These are phyloP conservation scores for Gnomoniopsis smithogilvyi DNA, from an alignment of 2,329 filamentous ascomycete genomes.

Conservation along the genomic window DNA sequence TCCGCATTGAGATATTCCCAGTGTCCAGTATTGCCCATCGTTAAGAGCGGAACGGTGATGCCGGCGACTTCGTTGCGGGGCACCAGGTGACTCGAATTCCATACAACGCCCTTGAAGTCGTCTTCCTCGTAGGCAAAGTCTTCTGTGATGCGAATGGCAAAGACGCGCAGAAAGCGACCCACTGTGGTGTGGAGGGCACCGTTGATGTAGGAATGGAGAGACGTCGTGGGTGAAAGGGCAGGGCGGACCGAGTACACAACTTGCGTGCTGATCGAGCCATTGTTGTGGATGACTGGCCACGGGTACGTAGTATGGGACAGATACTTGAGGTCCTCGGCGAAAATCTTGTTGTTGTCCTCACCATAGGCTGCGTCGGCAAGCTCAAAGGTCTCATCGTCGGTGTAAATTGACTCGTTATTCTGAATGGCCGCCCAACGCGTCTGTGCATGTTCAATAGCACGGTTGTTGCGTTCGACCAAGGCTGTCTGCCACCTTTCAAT, in stretches of 20 bases:
- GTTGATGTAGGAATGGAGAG: not conserved
- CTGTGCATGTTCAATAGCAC: constrained; percentile 13
- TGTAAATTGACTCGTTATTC: constrained; percentile 13
- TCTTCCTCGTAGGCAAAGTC: constrained; percentile 8
- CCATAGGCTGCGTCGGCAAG: constrained; percentile 19
- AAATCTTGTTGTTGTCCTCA: constrained; percentile 21
- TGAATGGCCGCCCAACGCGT: constrained; percentile 12
- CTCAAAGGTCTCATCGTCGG: constrained; percentile 21
- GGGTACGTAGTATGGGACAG: constrained; percentile 20
- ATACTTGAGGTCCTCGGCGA: constrained; percentile 19
- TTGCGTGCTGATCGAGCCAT: constrained; percentile 18
- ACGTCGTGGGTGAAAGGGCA: not conserved
- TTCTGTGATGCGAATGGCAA: constrained; percentile 1
- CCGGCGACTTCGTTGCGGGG: constrained; percentile 16
- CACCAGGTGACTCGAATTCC: constrained; percentile 19
- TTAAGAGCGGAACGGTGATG: constrained; percentile 17
- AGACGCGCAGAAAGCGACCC: constrained; percentile 1
- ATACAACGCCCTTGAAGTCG: constrained; percentile 18
- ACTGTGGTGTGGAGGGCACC: constrained; percentile 5
- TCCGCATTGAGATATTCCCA: constrained; percentile 23
- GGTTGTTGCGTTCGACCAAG: constrained; percentile 17
- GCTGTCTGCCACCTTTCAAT: constrained; percentile 10
- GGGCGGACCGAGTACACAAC: constrained; percentile 20
- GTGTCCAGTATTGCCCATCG: constrained; percentile 19
- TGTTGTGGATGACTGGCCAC: constrained; percentile 22